A percentile compares a stretch with the other conserved stretches of the same genome.
These are phyloP conservation scores for Neocallimastix lanati DNA, from an alignment of 192 early-diverging fungal species.

Conservation along the genomic window DNA sequence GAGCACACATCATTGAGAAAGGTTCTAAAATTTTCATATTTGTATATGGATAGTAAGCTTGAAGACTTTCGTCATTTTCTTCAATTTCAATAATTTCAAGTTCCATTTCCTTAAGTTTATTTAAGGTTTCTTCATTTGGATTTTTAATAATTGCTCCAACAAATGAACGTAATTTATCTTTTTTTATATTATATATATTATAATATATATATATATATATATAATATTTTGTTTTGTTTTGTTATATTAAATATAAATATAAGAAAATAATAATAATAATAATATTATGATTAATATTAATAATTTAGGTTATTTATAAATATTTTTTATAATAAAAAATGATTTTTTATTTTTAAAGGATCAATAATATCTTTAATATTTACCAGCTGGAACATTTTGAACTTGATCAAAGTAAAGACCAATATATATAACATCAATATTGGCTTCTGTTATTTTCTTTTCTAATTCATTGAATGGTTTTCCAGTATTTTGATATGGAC, in stretches of 20 bases:
- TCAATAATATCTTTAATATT: too few relatives aligned
- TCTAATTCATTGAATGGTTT: neutral
- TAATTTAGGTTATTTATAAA: too few relatives aligned
- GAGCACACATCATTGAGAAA: neutral
- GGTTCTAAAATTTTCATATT: neutral
- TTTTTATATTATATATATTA: neutral
- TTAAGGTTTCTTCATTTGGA: neutral
- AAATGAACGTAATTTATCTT: neutral
- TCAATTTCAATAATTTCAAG: neutral
- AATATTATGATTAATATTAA: too few relatives aligned
- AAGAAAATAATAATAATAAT: too few relatives aligned
- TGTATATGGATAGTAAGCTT: neutral
- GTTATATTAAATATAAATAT: too few relatives aligned
- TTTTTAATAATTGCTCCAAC: neutral
- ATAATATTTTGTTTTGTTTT: too few relatives aligned
- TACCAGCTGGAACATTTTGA: neutral
- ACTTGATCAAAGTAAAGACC: neutral
- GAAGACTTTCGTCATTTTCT: neutral
- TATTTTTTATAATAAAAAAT: too few relatives aligned
- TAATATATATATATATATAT: too few relatives aligned
- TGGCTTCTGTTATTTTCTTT: neutral
- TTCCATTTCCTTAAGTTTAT: neutral
- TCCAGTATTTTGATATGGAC: neutral
- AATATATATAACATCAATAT: neutral
- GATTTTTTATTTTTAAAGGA: too few relatives aligned